Evolutionary conservation across 1,284 basidiomycete genomes (phyloP).

Genomic region (Lignosus rhinocerotis): DNA sequence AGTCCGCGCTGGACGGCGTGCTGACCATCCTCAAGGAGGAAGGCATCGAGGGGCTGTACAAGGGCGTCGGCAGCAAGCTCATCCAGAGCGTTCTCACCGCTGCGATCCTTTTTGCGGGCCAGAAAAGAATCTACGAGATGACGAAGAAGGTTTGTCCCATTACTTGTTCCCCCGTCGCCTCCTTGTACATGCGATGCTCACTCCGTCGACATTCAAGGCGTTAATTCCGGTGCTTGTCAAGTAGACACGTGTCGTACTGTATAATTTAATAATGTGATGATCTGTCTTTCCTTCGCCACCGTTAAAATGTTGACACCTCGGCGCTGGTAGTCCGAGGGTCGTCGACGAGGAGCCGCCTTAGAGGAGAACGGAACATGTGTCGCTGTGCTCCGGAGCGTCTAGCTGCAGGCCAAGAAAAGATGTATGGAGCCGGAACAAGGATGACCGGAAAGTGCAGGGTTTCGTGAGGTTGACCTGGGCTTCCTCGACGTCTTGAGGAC

Average conservation of each 20-base stretch:
- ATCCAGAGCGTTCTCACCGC: conserved; percentile 89
- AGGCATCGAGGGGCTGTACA: conserved; percentile 81
- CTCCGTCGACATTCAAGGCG: conserved; percentile 1
- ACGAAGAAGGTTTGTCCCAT: conserved; percentile 52
- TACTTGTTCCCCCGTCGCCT: not conserved
- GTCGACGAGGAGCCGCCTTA: too few relatives aligned
- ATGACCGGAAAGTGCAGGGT: too few relatives aligned
- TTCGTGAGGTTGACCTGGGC: too few relatives aligned
- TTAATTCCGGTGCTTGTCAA: conserved; percentile 14
- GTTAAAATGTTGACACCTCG: too few relatives aligned
- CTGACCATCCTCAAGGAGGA: conserved; percentile 74
- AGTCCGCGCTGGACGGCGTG: conserved; percentile 71
- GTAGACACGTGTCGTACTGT: not conserved
- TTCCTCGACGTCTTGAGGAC: too few relatives aligned
- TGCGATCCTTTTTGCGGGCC: conserved; percentile 85
- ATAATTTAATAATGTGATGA: not conserved
- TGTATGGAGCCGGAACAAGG: too few relatives aligned
- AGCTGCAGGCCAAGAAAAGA: too few relatives aligned
- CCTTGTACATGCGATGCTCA: not conserved
- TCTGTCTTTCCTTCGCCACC: too few relatives aligned
- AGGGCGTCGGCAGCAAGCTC: conserved; percentile 83
- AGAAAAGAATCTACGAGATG: conserved; percentile 73
- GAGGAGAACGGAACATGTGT: too few relatives aligned
- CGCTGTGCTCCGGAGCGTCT: too few relatives aligned
- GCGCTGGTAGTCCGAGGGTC: too few relatives aligned